Evolutionary conservation across 192 early-diverging fungal species (phyloP).

Genomic region (Umbelopsis sp.): DNA sequence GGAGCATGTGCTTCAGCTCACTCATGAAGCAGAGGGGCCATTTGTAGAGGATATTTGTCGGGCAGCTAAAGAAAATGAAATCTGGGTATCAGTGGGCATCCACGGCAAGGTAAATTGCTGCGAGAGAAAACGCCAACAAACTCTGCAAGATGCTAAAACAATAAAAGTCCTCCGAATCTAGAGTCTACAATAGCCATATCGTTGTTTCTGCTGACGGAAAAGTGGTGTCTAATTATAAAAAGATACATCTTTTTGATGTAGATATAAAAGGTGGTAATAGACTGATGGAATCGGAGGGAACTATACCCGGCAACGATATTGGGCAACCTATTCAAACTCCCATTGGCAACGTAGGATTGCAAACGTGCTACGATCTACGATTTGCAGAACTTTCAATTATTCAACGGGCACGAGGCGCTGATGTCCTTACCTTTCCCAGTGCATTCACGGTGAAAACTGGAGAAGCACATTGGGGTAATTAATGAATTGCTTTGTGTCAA

Average conservation of each 20-base stretch:
- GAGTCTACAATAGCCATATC: conserved; percentile 71
- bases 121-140: neutral
- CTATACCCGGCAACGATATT: conserved; percentile 41
- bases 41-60: conserved; percentile 67
- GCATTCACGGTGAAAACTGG: conserved; percentile 85
- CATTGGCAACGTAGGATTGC: conserved; percentile 59
- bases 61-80: conserved; percentile 55
- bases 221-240: conserved; percentile 63
- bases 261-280: conserved; percentile 53
- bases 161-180: conserved; percentile 7
- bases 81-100: conserved; percentile 81
- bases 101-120: conserved; percentile 60
- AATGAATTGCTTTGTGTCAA: neutral
- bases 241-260: conserved; percentile 85
- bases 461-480: conserved; percentile 77
- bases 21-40: conserved; percentile 45
- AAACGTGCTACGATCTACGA: conserved; percentile 82
- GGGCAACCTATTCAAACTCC: conserved; percentile 49
- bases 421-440: conserved; percentile 79
- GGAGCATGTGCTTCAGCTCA: conserved; percentile 50
- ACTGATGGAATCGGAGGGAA: conserved; percentile 51
- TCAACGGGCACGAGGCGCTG: conserved; percentile 59
- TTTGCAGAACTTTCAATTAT: conserved; percentile 72
- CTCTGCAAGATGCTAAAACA: neutral
- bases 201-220: conserved; percentile 63